Evolutionary conservation across 495 filamentous ascomycete genomes (phyloP).

Genomic region (Neurospora sp.): DNA sequence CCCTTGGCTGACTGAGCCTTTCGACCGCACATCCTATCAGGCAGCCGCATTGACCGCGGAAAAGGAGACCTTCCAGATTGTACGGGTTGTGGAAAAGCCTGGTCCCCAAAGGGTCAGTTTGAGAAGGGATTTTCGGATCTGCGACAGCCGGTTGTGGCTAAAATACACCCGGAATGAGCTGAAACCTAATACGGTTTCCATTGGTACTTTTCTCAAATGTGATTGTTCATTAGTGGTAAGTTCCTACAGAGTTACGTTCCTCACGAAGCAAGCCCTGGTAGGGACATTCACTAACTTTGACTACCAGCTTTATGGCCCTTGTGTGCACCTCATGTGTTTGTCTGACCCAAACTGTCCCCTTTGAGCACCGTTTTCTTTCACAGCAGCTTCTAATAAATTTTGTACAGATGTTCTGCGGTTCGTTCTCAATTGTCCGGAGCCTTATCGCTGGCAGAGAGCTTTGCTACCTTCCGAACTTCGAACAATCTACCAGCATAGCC

Average conservation of each 20-base stretch:
- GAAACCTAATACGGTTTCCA: background rate
- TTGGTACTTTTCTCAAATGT: background rate
- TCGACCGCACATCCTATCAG: background rate
- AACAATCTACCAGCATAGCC: background rate
- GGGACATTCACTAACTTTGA: background rate
- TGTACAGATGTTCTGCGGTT: background rate
- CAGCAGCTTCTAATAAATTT: background rate
- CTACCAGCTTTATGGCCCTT: background rate
- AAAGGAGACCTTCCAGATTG: fast-evolving
- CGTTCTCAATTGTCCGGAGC: background rate
- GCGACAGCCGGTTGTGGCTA: background rate
- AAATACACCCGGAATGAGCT: no score
- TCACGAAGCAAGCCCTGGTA: background rate
- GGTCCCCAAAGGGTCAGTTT: background rate
- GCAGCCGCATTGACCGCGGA: background rate
- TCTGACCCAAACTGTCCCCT: background rate
- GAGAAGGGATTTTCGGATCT: background rate
- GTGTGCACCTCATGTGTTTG: background rate
- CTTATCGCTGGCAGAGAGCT: background rate
- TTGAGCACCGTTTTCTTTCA: background rate
- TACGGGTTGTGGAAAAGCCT: background rate
- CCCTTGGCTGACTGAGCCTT: background rate
- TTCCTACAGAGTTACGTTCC: background rate
- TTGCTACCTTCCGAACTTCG: background rate
- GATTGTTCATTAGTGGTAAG: background rate